phyloP scores from a whole-genome alignment of 208 protist genomes.

The Acanthamoeba lenticulata region DNA sequence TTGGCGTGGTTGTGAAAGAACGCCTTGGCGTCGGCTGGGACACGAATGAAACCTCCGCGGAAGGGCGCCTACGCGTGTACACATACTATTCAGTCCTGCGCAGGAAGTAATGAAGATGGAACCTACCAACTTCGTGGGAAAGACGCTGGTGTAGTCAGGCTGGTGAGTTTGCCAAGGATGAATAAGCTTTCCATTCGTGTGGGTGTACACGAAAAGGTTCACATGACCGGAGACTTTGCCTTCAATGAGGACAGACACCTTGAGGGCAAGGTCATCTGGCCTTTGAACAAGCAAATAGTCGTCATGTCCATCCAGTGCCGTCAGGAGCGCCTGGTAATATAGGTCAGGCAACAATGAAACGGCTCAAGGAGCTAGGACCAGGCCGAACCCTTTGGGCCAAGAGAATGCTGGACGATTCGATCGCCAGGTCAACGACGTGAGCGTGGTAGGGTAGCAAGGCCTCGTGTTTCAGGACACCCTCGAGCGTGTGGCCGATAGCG shows the following conservation, averaged over 20 bases:
- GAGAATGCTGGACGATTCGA: no score
- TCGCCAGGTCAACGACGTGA: not conserved
- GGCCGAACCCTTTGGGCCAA: no score
- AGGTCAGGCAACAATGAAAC: no score
- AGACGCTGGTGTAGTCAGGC: slow-evolving; percentile 1
- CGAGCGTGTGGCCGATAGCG: not conserved
- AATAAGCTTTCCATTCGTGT: not conserved
- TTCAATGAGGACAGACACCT: not conserved
- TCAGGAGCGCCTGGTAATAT: no score
- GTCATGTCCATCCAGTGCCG: no score
- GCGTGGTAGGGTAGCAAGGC: not conserved
- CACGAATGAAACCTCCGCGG: not conserved
- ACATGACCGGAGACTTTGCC: not conserved
- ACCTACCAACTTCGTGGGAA: slow-evolving; percentile 24
- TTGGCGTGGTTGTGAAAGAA: not conserved
- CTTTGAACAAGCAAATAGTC: no score
- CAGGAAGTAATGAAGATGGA: no score
- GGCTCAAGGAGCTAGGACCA: no score
- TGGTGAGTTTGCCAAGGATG: not conserved
- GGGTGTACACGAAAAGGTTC: not conserved
- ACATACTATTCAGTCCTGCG: no score
- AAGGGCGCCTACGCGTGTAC: slow-evolving; percentile 7
- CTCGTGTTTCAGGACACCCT: not conserved
- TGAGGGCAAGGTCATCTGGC: no score
- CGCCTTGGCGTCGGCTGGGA: not conserved